These are phyloP conservation scores for Crithidia expoeki DNA, from an alignment of 208 protist species.

Conservation along the genomic window DNA sequence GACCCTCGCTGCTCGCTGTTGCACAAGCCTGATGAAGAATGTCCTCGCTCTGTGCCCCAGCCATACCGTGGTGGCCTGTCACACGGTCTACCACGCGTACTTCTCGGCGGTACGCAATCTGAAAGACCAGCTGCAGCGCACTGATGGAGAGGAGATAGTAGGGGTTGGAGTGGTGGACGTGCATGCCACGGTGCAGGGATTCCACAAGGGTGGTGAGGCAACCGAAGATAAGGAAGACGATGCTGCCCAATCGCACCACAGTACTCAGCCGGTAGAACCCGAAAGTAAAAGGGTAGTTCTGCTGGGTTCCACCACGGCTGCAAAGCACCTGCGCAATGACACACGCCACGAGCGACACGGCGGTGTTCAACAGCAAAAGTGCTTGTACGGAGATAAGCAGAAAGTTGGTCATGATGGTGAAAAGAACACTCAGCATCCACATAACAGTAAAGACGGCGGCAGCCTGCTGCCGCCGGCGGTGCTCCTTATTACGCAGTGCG, in stretches of 20 bases:
- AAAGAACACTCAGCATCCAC: conserved; percentile 44
- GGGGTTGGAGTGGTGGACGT: conserved; percentile 36
- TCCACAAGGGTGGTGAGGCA: conserved; percentile 62
- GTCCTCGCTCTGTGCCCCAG: conserved; percentile 33
- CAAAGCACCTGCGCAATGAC: conserved; percentile 39
- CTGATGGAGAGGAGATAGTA: conserved; percentile 33
- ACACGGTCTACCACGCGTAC: conserved; percentile 60
- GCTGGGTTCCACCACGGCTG: conserved; percentile 1
- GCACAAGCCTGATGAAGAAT: conserved; percentile 24
- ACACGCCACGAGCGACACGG: conserved; percentile 41
- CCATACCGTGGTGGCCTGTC: conserved; percentile 38
- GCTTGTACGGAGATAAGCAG: conserved; percentile 52
- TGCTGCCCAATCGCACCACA: conserved; percentile 53
- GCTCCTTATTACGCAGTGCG: conserved; percentile 12
- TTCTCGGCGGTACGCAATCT: conserved; percentile 46
- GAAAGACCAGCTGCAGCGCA: conserved; percentile 38
- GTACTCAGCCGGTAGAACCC: conserved; percentile 50
- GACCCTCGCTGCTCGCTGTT: not conserved
- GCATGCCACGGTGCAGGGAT: conserved; percentile 42
- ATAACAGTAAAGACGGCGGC: conserved; percentile 39
- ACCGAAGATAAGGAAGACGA: conserved; percentile 67
- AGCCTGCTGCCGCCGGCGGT: conserved; percentile 27
- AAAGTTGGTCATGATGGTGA: conserved; percentile 39
- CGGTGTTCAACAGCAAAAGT: conserved; percentile 45
- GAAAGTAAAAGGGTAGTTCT: conserved; percentile 51